phyloP scores from a whole-genome alignment of 2,329 filamentous ascomycete species.

The Alternaria rosae region DNA sequence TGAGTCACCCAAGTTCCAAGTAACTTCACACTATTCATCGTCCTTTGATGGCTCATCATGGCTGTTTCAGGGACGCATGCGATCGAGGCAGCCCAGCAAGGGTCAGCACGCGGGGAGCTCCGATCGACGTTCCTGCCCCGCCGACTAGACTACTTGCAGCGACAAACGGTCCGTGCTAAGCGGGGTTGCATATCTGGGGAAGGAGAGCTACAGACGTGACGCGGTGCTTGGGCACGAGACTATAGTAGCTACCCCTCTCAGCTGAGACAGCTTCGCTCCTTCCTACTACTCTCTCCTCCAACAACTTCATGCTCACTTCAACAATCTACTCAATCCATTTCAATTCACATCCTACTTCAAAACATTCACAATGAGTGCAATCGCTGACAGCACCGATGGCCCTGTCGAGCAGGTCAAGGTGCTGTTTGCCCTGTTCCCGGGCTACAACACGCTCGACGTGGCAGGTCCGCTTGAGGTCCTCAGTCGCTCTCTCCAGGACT shows the following conservation, averaged over 20 bases:
- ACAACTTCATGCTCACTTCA: constrained; percentile 25
- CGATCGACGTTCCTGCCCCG: constrained; percentile 27
- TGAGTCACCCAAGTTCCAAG: not conserved
- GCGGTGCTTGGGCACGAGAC: constrained; percentile 30
- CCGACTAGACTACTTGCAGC: constrained; percentile 22
- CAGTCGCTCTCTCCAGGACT: constrained; percentile 61
- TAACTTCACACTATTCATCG: not conserved
- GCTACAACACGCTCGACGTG: constrained; percentile 65
- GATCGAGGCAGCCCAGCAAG: constrained; percentile 19
- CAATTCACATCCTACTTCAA: constrained; percentile 23
- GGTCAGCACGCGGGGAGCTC: constrained; percentile 14
- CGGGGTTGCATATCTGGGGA: constrained; percentile 38
- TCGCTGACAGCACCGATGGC: constrained; percentile 48
- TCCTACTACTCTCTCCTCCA: constrained; percentile 26
- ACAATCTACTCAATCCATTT: constrained; percentile 25
- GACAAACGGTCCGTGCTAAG: constrained; percentile 26
- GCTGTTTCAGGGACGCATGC: constrained; percentile 21
- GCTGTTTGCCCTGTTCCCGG: constrained; percentile 64
- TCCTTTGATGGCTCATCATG: not conserved
- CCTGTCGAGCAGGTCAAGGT: constrained; percentile 68
- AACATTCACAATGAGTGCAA: constrained; percentile 51
- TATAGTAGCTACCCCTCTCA: constrained; percentile 28
- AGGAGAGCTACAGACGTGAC: constrained; percentile 28
- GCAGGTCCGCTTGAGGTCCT: constrained; percentile 67
- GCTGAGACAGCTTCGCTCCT: constrained; percentile 24